Evolutionary conservation across 2,329 filamentous ascomycete species (phyloP).

Genomic region (Clarireedia hainanense): DNA sequence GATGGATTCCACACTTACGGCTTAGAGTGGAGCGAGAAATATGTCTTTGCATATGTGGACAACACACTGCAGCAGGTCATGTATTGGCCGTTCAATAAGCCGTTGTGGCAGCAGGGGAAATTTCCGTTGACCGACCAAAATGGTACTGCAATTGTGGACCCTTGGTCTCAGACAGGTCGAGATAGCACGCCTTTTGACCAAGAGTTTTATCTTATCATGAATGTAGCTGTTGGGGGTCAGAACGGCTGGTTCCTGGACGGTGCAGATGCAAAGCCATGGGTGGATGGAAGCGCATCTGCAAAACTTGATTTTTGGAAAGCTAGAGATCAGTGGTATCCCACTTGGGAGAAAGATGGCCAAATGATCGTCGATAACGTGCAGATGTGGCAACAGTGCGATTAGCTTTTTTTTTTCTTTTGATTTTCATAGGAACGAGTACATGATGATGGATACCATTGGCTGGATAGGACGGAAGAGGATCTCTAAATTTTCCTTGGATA

Average conservation of each 20-base stretch:
- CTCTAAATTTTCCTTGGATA: neutral
- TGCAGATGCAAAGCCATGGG: conserved; percentile 67
- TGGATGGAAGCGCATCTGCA: conserved; percentile 58
- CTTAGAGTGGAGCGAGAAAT: conserved; percentile 84
- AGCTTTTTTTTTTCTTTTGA: neutral
- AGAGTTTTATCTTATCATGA: conserved; percentile 68
- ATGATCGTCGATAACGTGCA: conserved; percentile 63
- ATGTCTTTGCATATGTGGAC: conserved; percentile 81
- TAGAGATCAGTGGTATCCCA: conserved; percentile 56
- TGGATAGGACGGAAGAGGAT: neutral
- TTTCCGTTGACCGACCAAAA: conserved; percentile 59
- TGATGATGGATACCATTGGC: neutral
- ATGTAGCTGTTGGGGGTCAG: conserved; percentile 67
- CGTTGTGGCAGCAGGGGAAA: conserved; percentile 59
- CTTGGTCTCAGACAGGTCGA: conserved; percentile 55
- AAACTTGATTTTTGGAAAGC: conserved; percentile 71
- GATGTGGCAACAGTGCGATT: conserved; percentile 64
- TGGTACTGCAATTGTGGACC: conserved; percentile 54
- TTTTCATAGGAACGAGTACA: neutral
- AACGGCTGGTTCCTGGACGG: conserved; percentile 82
- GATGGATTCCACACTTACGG: conserved; percentile 68
- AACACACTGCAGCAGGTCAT: conserved; percentile 71
- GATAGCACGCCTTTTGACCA: conserved; percentile 67
- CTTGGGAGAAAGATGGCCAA: conserved; percentile 56
- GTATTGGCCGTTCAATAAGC: conserved; percentile 65